Evolutionary conservation across 495 filamentous ascomycete genomes (phyloP), one percentile per base, ranked within the genome.

Genomic region (Eremomyces bilateralis): DNA sequence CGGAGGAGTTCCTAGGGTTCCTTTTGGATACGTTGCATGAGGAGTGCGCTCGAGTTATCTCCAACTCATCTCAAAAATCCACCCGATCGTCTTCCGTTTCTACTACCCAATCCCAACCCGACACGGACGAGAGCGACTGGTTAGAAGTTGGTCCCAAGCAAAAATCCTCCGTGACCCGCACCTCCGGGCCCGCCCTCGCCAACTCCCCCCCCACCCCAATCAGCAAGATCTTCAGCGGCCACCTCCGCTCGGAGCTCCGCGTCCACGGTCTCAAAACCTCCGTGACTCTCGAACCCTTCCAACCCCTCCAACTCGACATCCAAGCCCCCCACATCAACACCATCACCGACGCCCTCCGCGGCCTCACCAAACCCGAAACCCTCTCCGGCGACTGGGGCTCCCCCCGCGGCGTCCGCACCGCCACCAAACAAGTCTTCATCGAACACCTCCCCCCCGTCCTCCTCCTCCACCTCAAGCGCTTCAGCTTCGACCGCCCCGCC

Each of bases 401-500:
- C 2, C 67, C 77, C 0, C 75, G 73, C 31, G 83, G 81, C 25
- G 68, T 75, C 21, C 73, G 76, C 39, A 67, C 72, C 17, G 80
- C 82, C 4, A 84, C 74, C 4, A 97, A 95, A 57, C 88, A 97
- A 48, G 69, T 94, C 4, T 80, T 91, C 49, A 91, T 97, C 41
- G 90, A 95, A 51, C 82, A 73, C 1, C 57, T 95, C 3, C 88
- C 88, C 3, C 80, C 83, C 12, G 80, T 95, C 13, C 69, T 97
- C 2, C 88, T 95, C 34, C 67, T 97, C 25, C 88, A 97, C 48
- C 63, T 97, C 6, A 97, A 97, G 54, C 80, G 90, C 8, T 97
- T 97, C 63, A 80, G 94, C 45, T 95, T 90, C 50, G 82, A 93
- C 36, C n/a, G n/a, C n/a, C n/a, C n/a, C n/a, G n/a, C n/a, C n/a